phyloP scores from a whole-genome alignment of 192 early-diverging fungal genomes.

The Linnemannia hyalina region DNA sequence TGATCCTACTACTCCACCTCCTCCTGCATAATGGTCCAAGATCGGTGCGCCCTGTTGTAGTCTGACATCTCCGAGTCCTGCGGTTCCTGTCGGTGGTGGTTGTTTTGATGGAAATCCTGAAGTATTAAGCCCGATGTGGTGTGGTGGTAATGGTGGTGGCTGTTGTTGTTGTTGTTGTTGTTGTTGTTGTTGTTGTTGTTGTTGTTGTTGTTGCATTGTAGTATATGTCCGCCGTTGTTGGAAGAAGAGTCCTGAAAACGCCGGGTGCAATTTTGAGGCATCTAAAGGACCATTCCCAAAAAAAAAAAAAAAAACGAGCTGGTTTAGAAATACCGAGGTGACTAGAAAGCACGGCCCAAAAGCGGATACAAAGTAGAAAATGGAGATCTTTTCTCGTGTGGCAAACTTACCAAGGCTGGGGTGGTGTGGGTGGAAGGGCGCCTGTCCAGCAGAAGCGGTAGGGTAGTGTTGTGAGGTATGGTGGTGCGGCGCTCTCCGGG shows the following conservation, averaged over 20 bases:
- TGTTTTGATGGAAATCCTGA: not conserved
- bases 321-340: not conserved
- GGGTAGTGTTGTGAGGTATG: slow-evolving; percentile 21
- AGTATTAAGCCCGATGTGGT: not conserved
- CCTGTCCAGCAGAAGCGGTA: not conserved
- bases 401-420: slow-evolving; percentile 30
- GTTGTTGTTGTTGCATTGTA: not conserved
- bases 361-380: not conserved
- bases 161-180: not conserved
- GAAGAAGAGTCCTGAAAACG: slow-evolving; percentile 47
- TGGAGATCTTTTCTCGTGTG: no score
- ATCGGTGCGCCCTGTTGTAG: not conserved
- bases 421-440: not conserved
- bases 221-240: slow-evolving; percentile 30
- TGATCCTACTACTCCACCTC: not conserved
- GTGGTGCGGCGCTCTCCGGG: slow-evolving; percentile 20
- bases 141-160: not conserved
- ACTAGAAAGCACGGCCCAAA: not conserved
- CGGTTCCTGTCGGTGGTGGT: not conserved
- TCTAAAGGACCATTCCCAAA: slow-evolving; percentile 19
- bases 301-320: not conserved
- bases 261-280: slow-evolving; percentile 36
- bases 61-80: not conserved
- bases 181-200: not conserved
- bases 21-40: not conserved